Evolutionary conservation across 169 alveolate species (phyloP), one percentile per base, ranked within the genome.

Genomic region (Plasmodium knowlesi): DNA sequence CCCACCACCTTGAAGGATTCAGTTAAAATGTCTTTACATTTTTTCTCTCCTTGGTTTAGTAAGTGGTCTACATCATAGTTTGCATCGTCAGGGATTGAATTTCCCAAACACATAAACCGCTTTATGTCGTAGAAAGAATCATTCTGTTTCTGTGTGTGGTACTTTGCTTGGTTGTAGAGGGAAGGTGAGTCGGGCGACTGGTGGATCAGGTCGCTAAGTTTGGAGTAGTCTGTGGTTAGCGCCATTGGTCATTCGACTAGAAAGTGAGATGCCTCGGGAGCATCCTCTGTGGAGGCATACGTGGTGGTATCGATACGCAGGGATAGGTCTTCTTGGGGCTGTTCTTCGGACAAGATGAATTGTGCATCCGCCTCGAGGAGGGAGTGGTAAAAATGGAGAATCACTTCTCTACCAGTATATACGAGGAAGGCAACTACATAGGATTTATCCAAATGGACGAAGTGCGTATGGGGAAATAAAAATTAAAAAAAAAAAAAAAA

Each of bases 91-190:
- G 43, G 67, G 3, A 92, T 83, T 0, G 92, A 43, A 54, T 82
- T 78, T 28, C 93, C 93, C 74, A 84, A 30, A 37, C 93, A 84
- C 95, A 92, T 84, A 53, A 84, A 92, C 9, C 78, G 79, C 76
- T 92, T 70, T 30, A 84, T 92, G 22, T 92, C 80, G 50, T 92
- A 84, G 82, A 82, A 84, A 19, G 41, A 25, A 14, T 92, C 78
- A 84, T 92, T 85, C 88, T 93, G 95, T 67, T 89, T 89, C 53
- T 89, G 94, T 19, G 82, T 89, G 53, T 22, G 71, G 82, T 89
- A 89, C 72, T 89, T 89, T 3, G 81, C 91, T 67, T 89, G 39
- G 30, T 43, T 71, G 83, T 89, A 89, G 22, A 89, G 10, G 5
- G 94, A 80, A 10, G 83, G 73, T 1, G 94, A 67, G 14, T 78